A percentile compares a stretch with the other conserved stretches of the same genome.
These are phyloP conservation scores for Antitrichia curtipendula DNA, from an alignment of 225 moss, liverwort and hornwort genomes.

Conservation along the genomic window DNA sequence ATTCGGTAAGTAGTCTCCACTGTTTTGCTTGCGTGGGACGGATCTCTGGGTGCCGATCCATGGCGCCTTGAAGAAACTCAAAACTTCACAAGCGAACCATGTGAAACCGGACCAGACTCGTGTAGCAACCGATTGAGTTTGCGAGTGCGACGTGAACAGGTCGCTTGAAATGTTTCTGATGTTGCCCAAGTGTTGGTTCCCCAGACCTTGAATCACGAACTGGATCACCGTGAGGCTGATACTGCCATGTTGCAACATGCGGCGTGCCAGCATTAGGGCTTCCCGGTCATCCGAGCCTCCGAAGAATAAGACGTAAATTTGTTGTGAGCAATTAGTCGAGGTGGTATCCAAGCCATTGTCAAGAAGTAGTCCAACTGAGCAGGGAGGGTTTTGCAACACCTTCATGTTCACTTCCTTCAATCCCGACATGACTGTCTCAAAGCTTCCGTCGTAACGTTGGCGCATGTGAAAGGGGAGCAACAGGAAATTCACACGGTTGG, in stretches of 20 bases:
- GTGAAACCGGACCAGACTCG: neutral
- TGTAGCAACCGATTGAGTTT: neutral
- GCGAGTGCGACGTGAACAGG: neutral
- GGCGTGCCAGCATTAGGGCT: conserved; percentile 49
- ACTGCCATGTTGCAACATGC: conserved; percentile 33
- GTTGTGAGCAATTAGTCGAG: conserved; percentile 4
- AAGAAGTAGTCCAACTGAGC: conserved; percentile 56
- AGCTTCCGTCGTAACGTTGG: conserved; percentile 5
- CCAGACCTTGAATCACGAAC: conserved; percentile 17
- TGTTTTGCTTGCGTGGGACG: neutral
- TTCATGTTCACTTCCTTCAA: conserved; percentile 25
- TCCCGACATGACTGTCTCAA: conserved; percentile 8
- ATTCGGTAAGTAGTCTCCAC: neutral
- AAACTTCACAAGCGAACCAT: neutral
- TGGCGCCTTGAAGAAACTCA: conserved; percentile 24
- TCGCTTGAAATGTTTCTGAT: conserved; percentile 4
- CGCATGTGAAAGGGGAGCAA: conserved; percentile 57
- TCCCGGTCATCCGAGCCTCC: conserved; percentile 72
- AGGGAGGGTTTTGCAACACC: conserved; percentile 24
- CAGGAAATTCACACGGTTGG: conserved; percentile 40
- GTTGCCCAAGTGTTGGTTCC: neutral
- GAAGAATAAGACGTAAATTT: conserved; percentile 42
- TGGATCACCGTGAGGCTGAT: conserved; percentile 52
- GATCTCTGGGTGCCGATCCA: neutral
- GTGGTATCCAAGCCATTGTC: conserved; percentile 29